Evolutionary conservation across 2,329 filamentous ascomycete species (phyloP), one percentile per base, ranked within the genome.

Genomic region (Paecilomyces variotii): DNA sequence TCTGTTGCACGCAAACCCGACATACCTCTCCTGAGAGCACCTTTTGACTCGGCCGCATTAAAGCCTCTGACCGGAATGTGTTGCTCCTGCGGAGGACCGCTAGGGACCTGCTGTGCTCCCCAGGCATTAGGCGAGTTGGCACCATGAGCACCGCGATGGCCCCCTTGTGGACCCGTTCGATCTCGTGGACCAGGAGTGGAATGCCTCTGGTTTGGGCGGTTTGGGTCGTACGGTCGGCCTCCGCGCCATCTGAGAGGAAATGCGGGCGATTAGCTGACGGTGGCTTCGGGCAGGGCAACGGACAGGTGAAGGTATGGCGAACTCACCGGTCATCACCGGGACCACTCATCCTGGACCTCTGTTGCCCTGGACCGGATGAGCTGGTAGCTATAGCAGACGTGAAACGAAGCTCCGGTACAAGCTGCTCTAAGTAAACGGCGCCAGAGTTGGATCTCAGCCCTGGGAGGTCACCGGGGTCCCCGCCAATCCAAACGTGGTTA

Each of bases 41-140:
- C 70, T 62, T 76, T 77, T 30, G 72, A 67, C 61, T 79, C 78
- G 6, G 67, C 63, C 14, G 73, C 68, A 64, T 80, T 79, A 68
- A 79, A 79, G 4, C 70, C 73, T 25, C 68, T 67, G 26, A 78
- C 73, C n/a, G 76, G 70, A 35, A 73, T 65, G 67, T 78, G 75
- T 55, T 74, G 72, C 19, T 77, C 75, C 60, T 72, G 70, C 52
- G 64, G 53, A 55, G 59, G 63, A 19, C 61, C 62, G 24, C 61
- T 56, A 26, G 59, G 35, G 34, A 54, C 54, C 57, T 67, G 62
- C 50, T 67, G 62, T 55, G 64, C 64, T 30, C 64, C 61, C 73
- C 72, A 74, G 26, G 67, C 61, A 59, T 63, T 64, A 45, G 61
- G 49, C 9, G 62, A 53, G 30, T 65, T 66, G 52, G 61, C 58